Conservation (phyloP, 73 alveolate genomes). For the Stentor coeruleus region DNA sequence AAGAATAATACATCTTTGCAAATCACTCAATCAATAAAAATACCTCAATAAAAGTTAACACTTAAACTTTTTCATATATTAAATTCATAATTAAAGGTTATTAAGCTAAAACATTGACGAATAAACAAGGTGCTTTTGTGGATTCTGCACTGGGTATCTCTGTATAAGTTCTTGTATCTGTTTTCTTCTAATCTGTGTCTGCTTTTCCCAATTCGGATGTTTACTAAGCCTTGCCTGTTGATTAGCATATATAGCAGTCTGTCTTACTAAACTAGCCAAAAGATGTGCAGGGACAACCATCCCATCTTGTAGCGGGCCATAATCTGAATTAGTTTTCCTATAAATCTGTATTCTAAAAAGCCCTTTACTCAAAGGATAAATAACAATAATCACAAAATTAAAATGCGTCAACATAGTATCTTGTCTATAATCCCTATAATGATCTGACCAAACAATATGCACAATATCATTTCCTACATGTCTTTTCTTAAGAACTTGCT, state of each 20-base stretch:
- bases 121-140: neutral
- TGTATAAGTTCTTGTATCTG: slow-evolving; percentile 1
- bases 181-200: neutral
- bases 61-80: too few relatives aligned
- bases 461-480: slow-evolving; percentile 25
- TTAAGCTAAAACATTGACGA: neutral
- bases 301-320: slow-evolving; percentile 12
- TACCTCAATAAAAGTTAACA: too few relatives aligned
- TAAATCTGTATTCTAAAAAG: slow-evolving; percentile 14
- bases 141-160: neutral
- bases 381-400: neutral
- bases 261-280: neutral
- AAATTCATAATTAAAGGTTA: neutral
- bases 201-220: slow-evolving; percentile 3
- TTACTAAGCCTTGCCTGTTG: neutral
- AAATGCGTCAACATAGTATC: slow-evolving; percentile 10
- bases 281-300: neutral
- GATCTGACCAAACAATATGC: slow-evolving; percentile 18
- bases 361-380: neutral
- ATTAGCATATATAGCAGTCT: slow-evolving; percentile 7
- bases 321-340: neutral
- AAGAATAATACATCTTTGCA: too few relatives aligned
- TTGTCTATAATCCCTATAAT: slow-evolving; percentile 14
- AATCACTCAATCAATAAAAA: too few relatives aligned
- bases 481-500: slow-evolving; percentile 20